phyloP scores from a whole-genome alignment of 225 moss, liverwort and hornwort genomes.

The Antitrichia curtipendula region DNA sequence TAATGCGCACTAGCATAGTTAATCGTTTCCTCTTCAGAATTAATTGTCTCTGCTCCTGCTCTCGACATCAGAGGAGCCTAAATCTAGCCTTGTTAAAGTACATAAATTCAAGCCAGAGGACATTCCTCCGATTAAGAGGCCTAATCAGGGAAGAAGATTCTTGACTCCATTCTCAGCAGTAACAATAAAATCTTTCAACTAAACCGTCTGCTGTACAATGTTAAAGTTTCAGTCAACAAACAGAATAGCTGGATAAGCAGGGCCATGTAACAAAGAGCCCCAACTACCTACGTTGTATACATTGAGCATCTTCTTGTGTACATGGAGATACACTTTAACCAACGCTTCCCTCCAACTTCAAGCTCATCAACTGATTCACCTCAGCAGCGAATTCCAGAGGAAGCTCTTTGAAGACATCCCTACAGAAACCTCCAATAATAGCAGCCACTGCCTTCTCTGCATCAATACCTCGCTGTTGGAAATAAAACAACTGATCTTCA shows the following conservation, averaged over 20 bases:
- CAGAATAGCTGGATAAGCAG: background rate
- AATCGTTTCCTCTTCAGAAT: background rate
- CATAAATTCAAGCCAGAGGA: background rate
- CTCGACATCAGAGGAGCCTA: background rate
- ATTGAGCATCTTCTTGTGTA: background rate
- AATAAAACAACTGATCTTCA: conserved; percentile 94
- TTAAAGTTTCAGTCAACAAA: background rate
- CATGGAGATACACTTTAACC: conserved; percentile 17
- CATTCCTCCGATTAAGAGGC: background rate
- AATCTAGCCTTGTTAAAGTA: background rate
- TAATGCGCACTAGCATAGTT: background rate
- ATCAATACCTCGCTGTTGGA: conserved; percentile 90
- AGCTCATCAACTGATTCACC: conserved; percentile 96
- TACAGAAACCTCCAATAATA: conserved; percentile 91
- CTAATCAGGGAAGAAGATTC: background rate
- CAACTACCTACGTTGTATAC: conserved; percentile 11
- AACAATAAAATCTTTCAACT: conserved; percentile 2
- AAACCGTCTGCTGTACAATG: background rate
- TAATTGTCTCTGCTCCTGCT: background rate
- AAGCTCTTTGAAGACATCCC: conserved; percentile 92
- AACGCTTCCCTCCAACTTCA: conserved; percentile 94
- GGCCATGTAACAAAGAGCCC: background rate
- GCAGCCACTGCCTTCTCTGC: conserved; percentile 87
- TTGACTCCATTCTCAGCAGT: background rate
- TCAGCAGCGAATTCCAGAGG: conserved; percentile 93